phyloP scores from a whole-genome alignment of 495 filamentous ascomycete species.

The Penicillium bovifimosum region DNA sequence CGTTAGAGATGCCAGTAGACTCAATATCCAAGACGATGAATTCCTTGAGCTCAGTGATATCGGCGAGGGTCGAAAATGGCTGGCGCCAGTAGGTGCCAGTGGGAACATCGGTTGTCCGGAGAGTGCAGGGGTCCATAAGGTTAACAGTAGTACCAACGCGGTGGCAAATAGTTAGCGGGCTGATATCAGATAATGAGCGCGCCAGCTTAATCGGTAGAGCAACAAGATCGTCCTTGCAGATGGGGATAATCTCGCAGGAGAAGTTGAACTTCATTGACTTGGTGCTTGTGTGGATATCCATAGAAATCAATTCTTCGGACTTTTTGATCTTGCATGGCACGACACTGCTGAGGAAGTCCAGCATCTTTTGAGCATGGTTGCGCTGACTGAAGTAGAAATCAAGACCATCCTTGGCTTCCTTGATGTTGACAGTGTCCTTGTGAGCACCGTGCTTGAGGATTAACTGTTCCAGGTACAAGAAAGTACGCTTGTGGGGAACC shows the following conservation, averaged over 20 bases:
- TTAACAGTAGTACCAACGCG: conserved; percentile 86
- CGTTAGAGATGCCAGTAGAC: conserved; percentile 63
- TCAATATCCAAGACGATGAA: conserved; percentile 96
- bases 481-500: conserved; percentile 94
- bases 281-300: conserved; percentile 86
- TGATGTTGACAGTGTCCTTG: conserved; percentile 92
- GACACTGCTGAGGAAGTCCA: conserved; percentile 74
- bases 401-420: conserved; percentile 85
- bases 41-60: conserved; percentile 79
- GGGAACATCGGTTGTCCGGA: conserved; percentile 82
- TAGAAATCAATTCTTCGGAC: conserved; percentile 85
- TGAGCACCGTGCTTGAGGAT: conserved; percentile 92
- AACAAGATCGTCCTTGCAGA: conserved; percentile 95
- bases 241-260: conserved; percentile 78
- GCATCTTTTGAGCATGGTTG: conserved; percentile 89
- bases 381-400: conserved; percentile 89
- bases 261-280: conserved; percentile 84
- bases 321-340: conserved; percentile 76
- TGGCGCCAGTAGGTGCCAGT: conserved; percentile 78
- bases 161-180: conserved; percentile 74
- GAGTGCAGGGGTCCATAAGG: conserved; percentile 81
- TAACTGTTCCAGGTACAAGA: conserved; percentile 92
- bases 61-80: conserved; percentile 78
- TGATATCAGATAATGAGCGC: conserved; percentile 77
- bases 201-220: conserved; percentile 87